Base-by-base conservation (phyloP, 345 rosid species). In the Eucalyptus pumila region DNA sequence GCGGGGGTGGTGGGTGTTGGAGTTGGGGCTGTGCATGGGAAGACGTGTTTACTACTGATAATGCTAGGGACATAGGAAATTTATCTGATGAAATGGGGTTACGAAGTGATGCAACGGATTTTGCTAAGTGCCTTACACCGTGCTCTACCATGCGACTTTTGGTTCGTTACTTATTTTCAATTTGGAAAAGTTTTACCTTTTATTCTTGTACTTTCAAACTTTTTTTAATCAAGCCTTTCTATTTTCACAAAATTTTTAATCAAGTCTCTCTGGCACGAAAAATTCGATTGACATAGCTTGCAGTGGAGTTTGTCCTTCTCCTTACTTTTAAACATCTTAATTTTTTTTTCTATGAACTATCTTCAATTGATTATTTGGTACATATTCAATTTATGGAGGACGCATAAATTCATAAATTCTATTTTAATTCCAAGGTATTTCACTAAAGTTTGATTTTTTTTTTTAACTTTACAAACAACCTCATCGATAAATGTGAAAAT, bases 401-500 rank as follows among this genome's bases (percentile, higher is more conserved):
- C 7, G 0, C 44, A 4, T 2, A 13, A 6, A 7, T 76, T 76
- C 26, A 37, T 40, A 40, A 40, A 76, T 76, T 76, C 27, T 76
- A 76, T 76, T 76, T 76, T 37, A 37, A 37, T 19, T 11, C 8
- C 27, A 2, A 1, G 6, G 8, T 37, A 21, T 2, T 37, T 72
- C 44, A 10, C 45, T 72, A 19, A 34, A 72, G 8, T 37, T 37
- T 19, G 45, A 76, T 1, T 51, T 17, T 17, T 50, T 49, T 16
- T 6, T 16, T 32, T 32, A 16, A 76, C 47, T 42, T 21, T 76
- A 23, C 7, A 76, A 37, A 76, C 8, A 11, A 76, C 26, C 45
- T 72, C 14, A 11, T 24, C 27, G 0, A 37, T n/a, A n/a, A 14
- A 30, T 0, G 1, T 7, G 8, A 65, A 65, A 65, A 65, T 65